Evolutionary conservation across 495 filamentous ascomycete genomes (phyloP).

Genomic region (Chaetomium fimeti): DNA sequence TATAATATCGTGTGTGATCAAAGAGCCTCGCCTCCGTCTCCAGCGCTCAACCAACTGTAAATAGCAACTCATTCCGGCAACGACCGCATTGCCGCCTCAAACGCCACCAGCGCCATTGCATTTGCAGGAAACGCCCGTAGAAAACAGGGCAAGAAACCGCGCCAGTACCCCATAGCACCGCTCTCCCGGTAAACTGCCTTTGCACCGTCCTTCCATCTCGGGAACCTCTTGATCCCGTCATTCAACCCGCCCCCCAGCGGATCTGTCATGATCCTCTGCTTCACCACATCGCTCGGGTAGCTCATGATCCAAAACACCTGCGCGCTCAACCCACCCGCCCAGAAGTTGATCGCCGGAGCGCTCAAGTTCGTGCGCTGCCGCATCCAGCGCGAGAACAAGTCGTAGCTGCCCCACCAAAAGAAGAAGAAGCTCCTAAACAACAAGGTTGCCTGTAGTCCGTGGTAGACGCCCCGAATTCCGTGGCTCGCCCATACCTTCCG

Average conservation of each 20-base stretch:
- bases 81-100: constrained; percentile 85
- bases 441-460: constrained; percentile 78
- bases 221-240: constrained; percentile 68
- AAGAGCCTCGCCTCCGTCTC: background rate
- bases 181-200: constrained; percentile 68
- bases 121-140: constrained; percentile 94
- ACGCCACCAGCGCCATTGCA: constrained; percentile 87
- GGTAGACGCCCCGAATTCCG: constrained; percentile 77
- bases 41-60: background rate
- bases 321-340: constrained; percentile 89
- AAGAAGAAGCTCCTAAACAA: constrained; percentile 93
- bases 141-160: constrained; percentile 92
- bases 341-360: constrained; percentile 85
- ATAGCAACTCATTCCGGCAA: constrained; percentile 52
- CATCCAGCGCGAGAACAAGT: constrained; percentile 70
- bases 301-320: constrained; percentile 91
- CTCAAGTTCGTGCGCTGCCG: constrained; percentile 65
- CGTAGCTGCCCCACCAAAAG: constrained; percentile 96
- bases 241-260: constrained; percentile 66
- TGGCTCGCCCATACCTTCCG: constrained; percentile 65
- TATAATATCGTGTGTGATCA: constrained; percentile 16
- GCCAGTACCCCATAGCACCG: constrained; percentile 81
- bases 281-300: constrained; percentile 93
- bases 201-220: constrained; percentile 77
- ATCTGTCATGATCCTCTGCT: constrained; percentile 98